Percentiles rank a stretch among this genome's conserved stretches.
phyloP scores from a whole-genome alignment of 2,329 filamentous ascomycete species.

The Fusarium sp. region DNA sequence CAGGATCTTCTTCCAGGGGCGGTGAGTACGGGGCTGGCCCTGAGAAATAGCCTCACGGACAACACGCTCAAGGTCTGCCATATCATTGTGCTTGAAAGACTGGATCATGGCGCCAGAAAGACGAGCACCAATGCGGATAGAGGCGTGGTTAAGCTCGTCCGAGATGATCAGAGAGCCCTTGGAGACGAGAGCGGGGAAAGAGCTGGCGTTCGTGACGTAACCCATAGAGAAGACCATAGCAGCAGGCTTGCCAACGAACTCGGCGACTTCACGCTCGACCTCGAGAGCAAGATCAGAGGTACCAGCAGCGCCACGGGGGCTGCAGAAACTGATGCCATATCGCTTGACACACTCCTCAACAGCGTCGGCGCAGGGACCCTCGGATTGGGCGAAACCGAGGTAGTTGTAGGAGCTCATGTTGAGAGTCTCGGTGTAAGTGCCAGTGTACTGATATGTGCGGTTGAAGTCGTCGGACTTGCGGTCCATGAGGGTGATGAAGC shows the following conservation, averaged over 20 bases:
- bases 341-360: slow-evolving; percentile 87
- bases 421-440: slow-evolving; percentile 91
- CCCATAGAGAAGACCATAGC: slow-evolving; percentile 99
- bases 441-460: slow-evolving; percentile 86
- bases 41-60: slow-evolving; percentile 95
- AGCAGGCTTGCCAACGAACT: slow-evolving; percentile 92
- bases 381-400: slow-evolving; percentile 96
- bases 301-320: slow-evolving; percentile 84
- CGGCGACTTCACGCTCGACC: slow-evolving; percentile 88
- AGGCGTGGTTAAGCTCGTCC: slow-evolving; percentile 97
- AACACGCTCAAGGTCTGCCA: slow-evolving; percentile 84
- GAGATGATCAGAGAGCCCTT: slow-evolving; percentile 96
- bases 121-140: slow-evolving; percentile 94
- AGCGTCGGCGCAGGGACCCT: slow-evolving; percentile 94
- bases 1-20: slow-evolving; percentile 99
- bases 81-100: slow-evolving; percentile 98
- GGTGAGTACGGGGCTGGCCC: slow-evolving; percentile 96
- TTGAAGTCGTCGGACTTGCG: slow-evolving; percentile 94
- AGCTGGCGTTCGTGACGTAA: slow-evolving; percentile 93
- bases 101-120: slow-evolving; percentile 94
- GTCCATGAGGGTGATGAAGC: slow-evolving; percentile 93
- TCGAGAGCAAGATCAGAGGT: slow-evolving; percentile 89
- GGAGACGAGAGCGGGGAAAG: slow-evolving; percentile 90
- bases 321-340: slow-evolving; percentile 86
- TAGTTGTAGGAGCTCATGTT: slow-evolving; percentile 99